Conservation (phyloP, 2,329 filamentous ascomycete species). For the Cercospora zeina region DNA sequence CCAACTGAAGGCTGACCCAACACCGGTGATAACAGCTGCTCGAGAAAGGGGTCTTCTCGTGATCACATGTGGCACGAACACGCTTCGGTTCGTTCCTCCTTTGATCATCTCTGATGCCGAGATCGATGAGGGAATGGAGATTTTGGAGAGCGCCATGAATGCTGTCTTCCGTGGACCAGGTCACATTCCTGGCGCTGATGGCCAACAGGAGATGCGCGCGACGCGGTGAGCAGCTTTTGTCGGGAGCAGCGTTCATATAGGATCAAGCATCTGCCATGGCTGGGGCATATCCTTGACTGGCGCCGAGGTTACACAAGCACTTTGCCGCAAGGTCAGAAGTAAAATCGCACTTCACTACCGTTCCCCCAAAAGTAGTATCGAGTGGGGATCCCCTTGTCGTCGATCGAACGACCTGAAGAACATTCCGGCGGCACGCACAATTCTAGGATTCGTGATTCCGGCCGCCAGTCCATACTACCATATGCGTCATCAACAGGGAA, state of each 20-base stretch:
- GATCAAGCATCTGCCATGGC: not conserved
- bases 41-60: constrained; percentile 83
- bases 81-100: constrained; percentile 85
- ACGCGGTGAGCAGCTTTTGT: constrained; percentile 7
- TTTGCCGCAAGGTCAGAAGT: not conserved
- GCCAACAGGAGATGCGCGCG: constrained; percentile 48
- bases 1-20: constrained; percentile 74
- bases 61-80: constrained; percentile 92
- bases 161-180: constrained; percentile 52
- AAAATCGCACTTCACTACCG: not conserved
- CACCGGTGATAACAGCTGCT: constrained; percentile 76
- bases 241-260: not conserved
- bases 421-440: not conserved
- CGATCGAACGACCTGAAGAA: not conserved
- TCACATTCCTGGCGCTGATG: constrained; percentile 44
- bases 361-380: not conserved
- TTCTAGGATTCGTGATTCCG: not conserved
- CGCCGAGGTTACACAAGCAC: not conserved
- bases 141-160: constrained; percentile 68
- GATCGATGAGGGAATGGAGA: constrained; percentile 73
- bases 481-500: not conserved
- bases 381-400: not conserved
- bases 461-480: not conserved
- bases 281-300: not conserved
- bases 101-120: constrained; percentile 77